Evolutionary conservation across 345 rosid species (phyloP).

Genomic region (Bretschneidera sinensis): DNA sequence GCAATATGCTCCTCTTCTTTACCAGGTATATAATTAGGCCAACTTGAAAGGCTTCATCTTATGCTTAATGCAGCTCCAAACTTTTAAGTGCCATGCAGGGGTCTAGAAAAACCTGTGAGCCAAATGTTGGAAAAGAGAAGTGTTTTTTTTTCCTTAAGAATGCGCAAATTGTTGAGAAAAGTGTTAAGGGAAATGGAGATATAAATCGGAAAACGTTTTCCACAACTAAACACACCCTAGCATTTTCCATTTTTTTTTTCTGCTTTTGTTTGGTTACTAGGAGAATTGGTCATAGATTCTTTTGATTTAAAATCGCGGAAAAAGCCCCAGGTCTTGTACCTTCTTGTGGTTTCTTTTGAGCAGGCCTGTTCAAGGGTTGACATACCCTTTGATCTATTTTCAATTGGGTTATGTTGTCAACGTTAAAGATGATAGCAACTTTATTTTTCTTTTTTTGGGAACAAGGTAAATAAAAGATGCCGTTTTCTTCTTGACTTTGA

Average conservation of each 20-base stretch:
- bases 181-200: too few relatives aligned
- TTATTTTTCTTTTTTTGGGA: conserved; percentile 2
- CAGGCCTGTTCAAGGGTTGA: neutral
- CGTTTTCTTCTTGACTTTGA: conserved; percentile 85
- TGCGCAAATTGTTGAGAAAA: too few relatives aligned
- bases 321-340: too few relatives aligned
- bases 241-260: too few relatives aligned
- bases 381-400: neutral
- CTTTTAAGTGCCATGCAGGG: neutral
- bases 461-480: conserved; percentile 82
- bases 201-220: too few relatives aligned
- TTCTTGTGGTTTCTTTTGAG: neutral
- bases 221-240: too few relatives aligned
- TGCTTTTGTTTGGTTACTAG: too few relatives aligned
- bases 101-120: neutral
- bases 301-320: too few relatives aligned
- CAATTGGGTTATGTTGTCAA: conserved; percentile 5
- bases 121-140: too few relatives aligned
- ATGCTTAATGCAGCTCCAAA: neutral
- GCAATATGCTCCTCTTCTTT: conserved; percentile 84
- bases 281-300: too few relatives aligned
- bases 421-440: conserved; percentile 9
- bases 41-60: neutral
- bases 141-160: too few relatives aligned
- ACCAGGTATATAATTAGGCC: conserved; percentile 46